A percentile compares a stretch with the other conserved stretches of the same genome.
Conservation (phyloP, 805 yeast species). For the Yamadazyma nakazawae region DNA sequence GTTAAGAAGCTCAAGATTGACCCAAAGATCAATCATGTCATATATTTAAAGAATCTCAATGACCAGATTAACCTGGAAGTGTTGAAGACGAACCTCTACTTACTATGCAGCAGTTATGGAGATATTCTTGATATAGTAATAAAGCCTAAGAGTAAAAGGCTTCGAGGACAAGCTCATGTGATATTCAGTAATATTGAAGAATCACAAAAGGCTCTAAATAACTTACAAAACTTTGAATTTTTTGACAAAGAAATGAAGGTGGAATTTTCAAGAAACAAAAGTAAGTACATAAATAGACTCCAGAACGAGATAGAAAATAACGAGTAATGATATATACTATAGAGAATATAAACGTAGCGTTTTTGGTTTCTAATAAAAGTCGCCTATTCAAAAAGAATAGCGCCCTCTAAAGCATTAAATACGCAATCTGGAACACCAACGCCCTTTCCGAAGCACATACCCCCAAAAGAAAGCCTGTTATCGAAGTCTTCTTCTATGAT, state of each 20-base stretch:
- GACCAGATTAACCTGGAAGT: constrained; percentile 47
- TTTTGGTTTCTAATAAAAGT: not conserved
- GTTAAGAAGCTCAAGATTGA: constrained; percentile 3
- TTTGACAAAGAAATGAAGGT: constrained; percentile 52
- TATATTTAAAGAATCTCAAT: constrained; percentile 58
- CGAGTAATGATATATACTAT: not conserved
- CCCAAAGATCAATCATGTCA: constrained; percentile 33
- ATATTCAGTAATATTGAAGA: constrained; percentile 46
- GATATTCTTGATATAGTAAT: constrained; percentile 55
- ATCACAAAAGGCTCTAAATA: constrained; percentile 49
- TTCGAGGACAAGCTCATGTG: constrained; percentile 69
- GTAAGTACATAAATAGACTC: constrained; percentile 20
- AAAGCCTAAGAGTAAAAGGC: constrained; percentile 33
- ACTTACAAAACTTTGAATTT: constrained; percentile 45
- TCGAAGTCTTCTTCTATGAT: constrained; percentile 30
- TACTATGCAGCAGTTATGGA: constrained; percentile 61
- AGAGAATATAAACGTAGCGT: not conserved
- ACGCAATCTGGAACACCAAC: constrained; percentile 91
- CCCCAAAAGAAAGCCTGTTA: constrained; percentile 56
- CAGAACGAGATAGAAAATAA: not conserved
- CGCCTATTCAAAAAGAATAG: not conserved
- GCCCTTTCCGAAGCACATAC: constrained; percentile 74
- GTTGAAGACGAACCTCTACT: constrained; percentile 52
- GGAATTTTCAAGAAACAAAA: constrained; percentile 31
- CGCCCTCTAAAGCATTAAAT: constrained; percentile 57